Evolutionary conservation across 106 monocot genomes (phyloP), one percentile per base, ranked within the genome.

Genomic region (Dendrobium chrysotoxum): DNA sequence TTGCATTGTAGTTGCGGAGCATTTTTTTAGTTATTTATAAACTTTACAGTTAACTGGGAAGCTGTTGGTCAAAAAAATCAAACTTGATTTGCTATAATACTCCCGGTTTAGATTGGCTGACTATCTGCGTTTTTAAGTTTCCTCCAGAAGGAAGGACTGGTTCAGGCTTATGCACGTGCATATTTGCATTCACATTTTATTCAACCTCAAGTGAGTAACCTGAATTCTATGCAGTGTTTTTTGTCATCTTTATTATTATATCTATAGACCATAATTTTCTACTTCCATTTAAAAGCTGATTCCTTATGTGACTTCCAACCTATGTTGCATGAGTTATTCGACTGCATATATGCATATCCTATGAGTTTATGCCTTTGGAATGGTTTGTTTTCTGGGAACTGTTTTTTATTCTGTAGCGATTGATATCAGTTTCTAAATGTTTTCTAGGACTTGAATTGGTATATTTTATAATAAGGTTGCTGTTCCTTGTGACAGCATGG

Each of bases 91-190:
- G 28, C 18, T 26, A 35, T 28, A 10, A 21, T 75, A 39, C 31
- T 53, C 58, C 45, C 53, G 28, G 77, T 47, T 31, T 65, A 40
- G 44, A 26, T 71, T 31, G 76, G 35, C 80, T 85, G 58, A 85
- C 76, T 66, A n/a, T 86, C 79, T 65, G 13, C 50, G 39, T 74
- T 78, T 90, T 72, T 77, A 86, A 87, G 86, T 78, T 90, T 53
- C 76, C 68, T 76, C 66, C 91, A 98, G 97, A 85, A 85, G 72
- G 86, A 94, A 82, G 97, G 97, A 81, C 76, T 95, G 79, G 91
- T 79, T 65, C 94, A 92, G 71, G 80, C 74, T 16, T 98, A 92
- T 82, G 88, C 90, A 71, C 79, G 77, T 77, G 77, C 82, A 40
- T 75, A 23, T 67, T 82, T 98, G 83, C 85, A 82, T 80, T 66